Evolutionary conservation across 441 rosid species (phyloP).

Genomic region (Brassica hybrid): DNA sequence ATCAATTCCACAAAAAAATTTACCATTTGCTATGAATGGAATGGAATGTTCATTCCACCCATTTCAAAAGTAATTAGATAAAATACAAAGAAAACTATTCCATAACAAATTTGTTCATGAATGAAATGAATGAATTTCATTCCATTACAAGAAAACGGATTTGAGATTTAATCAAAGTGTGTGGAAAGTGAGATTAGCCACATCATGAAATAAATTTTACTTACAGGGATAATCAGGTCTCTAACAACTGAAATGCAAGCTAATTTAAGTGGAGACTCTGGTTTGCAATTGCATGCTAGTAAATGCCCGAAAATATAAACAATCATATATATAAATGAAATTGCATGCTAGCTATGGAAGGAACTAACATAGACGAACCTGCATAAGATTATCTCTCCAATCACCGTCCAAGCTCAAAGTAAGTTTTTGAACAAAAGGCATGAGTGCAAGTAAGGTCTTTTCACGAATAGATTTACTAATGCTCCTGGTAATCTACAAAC

Average conservation of each 20-base stretch:
- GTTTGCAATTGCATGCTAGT: conserved; percentile 63
- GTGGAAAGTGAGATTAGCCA: conserved; percentile 2
- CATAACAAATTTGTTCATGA: too few species aligned
- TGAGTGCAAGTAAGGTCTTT: conserved; percentile 54
- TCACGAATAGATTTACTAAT: conserved; percentile 41
- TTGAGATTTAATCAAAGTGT: neutral
- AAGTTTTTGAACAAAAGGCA: conserved; percentile 77
- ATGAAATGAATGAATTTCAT: too few species aligned
- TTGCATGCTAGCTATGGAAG: conserved; percentile 6
- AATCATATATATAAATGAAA: conserved; percentile 7
- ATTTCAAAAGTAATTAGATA: too few species aligned
- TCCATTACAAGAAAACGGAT: conserved; percentile 17
- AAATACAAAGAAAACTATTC: too few species aligned
- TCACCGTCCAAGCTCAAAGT: conserved; percentile 45
- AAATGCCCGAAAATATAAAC: conserved; percentile 68
- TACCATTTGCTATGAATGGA: too few species aligned
- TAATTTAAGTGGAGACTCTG: conserved; percentile 65
- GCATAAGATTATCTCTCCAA: conserved; percentile 71
- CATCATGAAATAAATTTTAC: conserved; percentile 33
- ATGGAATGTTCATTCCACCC: too few species aligned
- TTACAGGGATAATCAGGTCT: conserved; percentile 79
- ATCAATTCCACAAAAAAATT: too few species aligned
- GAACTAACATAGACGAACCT: conserved; percentile 56
- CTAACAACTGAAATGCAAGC: conserved; percentile 68
- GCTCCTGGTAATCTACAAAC: conserved; percentile 50